These are phyloP conservation scores for Seminavis robusta DNA, from an alignment of 108 stramenopile genomes.

Conservation along the genomic window DNA sequence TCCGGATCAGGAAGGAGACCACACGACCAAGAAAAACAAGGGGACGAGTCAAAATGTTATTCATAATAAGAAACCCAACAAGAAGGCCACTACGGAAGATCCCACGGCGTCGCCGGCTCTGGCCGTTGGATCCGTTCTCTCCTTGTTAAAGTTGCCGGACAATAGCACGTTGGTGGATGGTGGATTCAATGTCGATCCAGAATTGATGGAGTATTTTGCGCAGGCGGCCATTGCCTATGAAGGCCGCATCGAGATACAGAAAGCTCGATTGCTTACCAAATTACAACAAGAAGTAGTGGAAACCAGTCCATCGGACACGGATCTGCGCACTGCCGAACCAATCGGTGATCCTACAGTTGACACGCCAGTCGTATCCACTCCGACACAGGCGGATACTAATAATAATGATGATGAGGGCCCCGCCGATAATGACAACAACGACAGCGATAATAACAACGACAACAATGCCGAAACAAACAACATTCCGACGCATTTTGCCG, in stretches of 20 bases:
- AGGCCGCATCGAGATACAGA: conserved; percentile 74
- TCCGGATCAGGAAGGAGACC: conserved; percentile 14
- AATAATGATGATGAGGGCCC: too few relatives aligned
- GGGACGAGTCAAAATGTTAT: neutral
- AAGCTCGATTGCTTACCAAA: conserved; percentile 45
- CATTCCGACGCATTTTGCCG: too few relatives aligned
- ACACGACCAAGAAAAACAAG: neutral
- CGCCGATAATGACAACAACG: neutral
- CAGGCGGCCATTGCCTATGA: conserved; percentile 67
- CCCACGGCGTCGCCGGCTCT: conserved; percentile 21
- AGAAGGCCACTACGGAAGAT: conserved; percentile 8
- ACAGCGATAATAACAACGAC: neutral
- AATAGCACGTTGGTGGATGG: too few relatives aligned
- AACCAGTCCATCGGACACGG: too few relatives aligned
- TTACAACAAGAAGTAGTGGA: neutral
- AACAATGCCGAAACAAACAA: conserved; percentile 7
- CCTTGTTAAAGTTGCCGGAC: conserved; percentile 17
- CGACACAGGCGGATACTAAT: neutral
- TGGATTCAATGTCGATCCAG: conserved; percentile 34
- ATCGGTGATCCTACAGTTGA: too few relatives aligned
- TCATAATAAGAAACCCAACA: neutral
- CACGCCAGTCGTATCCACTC: neutral
- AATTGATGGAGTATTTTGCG: conserved; percentile 54
- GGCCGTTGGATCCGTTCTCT: conserved; percentile 56
- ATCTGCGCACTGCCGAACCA: too few relatives aligned